Percentiles rank a stretch among this genome's conserved stretches.
Evolutionary conservation across 768 basidiomycete genomes (phyloP).

Genomic region (Termitomyces sp.): DNA sequence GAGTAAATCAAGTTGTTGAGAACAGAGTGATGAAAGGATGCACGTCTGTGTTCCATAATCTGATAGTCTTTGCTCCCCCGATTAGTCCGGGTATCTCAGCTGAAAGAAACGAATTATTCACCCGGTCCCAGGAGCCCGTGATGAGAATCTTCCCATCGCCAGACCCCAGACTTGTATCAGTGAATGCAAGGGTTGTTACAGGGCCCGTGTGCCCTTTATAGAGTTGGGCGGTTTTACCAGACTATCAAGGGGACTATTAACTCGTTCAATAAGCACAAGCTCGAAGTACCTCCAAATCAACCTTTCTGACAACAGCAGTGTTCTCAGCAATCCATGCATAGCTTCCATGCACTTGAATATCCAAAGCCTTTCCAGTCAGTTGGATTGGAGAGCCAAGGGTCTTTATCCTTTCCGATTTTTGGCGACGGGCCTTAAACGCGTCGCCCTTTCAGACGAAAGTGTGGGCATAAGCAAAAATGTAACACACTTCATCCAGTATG

Average conservation of each 20-base stretch:
- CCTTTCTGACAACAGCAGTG: constrained; percentile 63
- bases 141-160: constrained; percentile 54
- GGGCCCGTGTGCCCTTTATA: constrained; percentile 87
- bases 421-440: constrained; percentile 52
- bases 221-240: constrained; percentile 70
- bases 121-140: constrained; percentile 94
- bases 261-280: not conserved
- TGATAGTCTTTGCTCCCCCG: constrained; percentile 59
- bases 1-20: not conserved
- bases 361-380: constrained; percentile 70
- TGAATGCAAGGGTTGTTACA: constrained; percentile 78
- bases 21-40: constrained; percentile 15
- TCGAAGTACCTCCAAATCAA: constrained; percentile 69
- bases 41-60: constrained; percentile 80
- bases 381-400: constrained; percentile 75
- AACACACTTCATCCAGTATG: constrained; percentile 48
- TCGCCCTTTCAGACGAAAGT: constrained; percentile 3
- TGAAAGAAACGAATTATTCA: constrained; percentile 14
- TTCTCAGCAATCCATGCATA: constrained; percentile 88
- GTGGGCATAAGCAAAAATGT: constrained; percentile 1
- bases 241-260: constrained; percentile 37
- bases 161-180: constrained; percentile 32
- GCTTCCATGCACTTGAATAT: constrained; percentile 56
- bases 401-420: constrained; percentile 69
- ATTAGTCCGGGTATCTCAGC: not conserved